phyloP scores from a whole-genome alignment of 1,284 basidiomycete species.

The Apiotrichum sp. region DNA sequence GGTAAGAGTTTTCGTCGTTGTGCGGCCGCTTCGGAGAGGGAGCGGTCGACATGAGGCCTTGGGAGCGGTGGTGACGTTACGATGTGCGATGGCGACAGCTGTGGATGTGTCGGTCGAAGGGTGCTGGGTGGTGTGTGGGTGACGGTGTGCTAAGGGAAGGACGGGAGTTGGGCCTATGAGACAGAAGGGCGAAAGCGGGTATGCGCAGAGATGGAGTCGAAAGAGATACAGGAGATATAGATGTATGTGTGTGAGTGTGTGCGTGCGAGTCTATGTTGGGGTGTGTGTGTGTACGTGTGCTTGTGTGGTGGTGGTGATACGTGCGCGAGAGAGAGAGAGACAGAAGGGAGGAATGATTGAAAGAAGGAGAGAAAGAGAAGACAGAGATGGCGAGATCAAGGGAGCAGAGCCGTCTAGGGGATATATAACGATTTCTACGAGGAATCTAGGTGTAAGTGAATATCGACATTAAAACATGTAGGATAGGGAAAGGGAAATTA shows the following conservation, averaged over 20 bases:
- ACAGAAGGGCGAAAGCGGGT: not conserved
- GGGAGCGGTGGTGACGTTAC: not conserved
- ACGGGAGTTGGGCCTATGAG: not conserved
- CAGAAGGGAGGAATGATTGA: too few species aligned
- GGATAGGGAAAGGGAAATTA: too few species aligned
- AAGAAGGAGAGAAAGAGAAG: not conserved
- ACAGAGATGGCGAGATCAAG: not conserved
- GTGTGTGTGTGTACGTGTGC: not conserved
- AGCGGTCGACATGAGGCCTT: slow-evolving; percentile 10
- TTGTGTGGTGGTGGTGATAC: not conserved
- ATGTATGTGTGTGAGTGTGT: not conserved
- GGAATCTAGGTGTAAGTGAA: too few species aligned
- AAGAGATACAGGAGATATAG: not conserved
- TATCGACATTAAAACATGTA: too few species aligned
- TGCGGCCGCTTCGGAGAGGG: slow-evolving; percentile 11
- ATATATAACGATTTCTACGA: too few species aligned
- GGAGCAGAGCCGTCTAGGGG: too few species aligned
- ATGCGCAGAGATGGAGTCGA: not conserved
- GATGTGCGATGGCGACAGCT: not conserved
- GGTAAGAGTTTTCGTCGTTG: slow-evolving; percentile 20
- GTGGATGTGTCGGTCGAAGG: too few species aligned
- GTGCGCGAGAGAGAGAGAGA: not conserved
- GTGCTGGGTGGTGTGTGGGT: too few species aligned
- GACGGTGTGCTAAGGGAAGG: not conserved
- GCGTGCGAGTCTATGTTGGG: too few species aligned